Conservation (phyloP, 441 rosid genomes). For the Euphorbia neoarborescens region DNA sequence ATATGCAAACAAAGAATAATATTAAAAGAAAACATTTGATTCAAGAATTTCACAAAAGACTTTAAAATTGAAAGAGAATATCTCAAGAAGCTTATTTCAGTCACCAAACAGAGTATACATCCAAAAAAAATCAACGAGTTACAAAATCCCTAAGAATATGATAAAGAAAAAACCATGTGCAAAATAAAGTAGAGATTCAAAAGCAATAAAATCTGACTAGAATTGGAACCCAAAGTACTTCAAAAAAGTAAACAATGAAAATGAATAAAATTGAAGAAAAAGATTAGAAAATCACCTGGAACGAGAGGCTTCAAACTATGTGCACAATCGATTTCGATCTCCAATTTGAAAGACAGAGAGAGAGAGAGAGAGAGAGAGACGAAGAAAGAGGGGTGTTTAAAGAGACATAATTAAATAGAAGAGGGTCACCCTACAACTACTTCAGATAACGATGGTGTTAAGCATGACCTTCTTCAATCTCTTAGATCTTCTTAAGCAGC, state of each 20-base stretch:
- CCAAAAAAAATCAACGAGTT: constrained; percentile 16
- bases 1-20: background rate
- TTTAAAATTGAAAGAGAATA: background rate
- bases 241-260: background rate
- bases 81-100: constrained; percentile 17
- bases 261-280: constrained; percentile 4
- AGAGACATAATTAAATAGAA: constrained; percentile 27
- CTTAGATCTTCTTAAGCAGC: too few relatives aligned
- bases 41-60: constrained; percentile 4
- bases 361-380: constrained; percentile 13
- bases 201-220: constrained; percentile 25
- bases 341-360: constrained; percentile 22
- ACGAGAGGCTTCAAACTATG: constrained; percentile 28
- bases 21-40: background rate
- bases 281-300: constrained; percentile 32
- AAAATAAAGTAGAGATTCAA: constrained; percentile 26
- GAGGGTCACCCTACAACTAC: background rate
- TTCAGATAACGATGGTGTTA: constrained; percentile 19
- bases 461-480: too few relatives aligned
- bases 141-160: constrained; percentile 27
- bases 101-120: constrained; percentile 19
- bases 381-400: constrained; percentile 27
- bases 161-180: constrained; percentile 7
- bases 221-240: constrained; percentile 18
- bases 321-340: constrained; percentile 23